phyloP scores from a whole-genome alignment of 805 yeast species.

The Candida maesae region DNA sequence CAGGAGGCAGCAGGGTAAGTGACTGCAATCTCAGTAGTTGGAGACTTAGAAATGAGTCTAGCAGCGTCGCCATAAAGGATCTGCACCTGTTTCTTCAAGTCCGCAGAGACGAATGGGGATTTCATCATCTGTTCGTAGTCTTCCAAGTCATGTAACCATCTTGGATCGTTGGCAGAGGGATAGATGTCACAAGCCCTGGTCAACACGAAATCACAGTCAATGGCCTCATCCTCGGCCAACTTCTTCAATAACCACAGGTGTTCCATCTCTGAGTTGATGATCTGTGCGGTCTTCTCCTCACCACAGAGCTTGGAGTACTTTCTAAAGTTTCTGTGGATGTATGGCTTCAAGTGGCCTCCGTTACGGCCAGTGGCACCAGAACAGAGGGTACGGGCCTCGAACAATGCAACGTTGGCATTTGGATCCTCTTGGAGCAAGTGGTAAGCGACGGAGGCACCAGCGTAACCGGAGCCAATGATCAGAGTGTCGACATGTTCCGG shows the following conservation, averaged over 20 bases:
- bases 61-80: constrained; percentile 35
- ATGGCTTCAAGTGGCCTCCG: constrained; percentile 46
- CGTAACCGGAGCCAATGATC: constrained; percentile 43
- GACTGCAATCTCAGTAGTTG: constrained; percentile 77
- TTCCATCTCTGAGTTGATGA: constrained; percentile 35
- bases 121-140: constrained; percentile 20
- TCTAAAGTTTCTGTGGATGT: constrained; percentile 17
- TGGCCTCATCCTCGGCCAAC: constrained; percentile 30
- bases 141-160: constrained; percentile 14
- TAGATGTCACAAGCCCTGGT: constrained; percentile 34
- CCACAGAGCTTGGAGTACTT: constrained; percentile 12
- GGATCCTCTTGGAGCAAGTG: constrained; percentile 30
- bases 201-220: constrained; percentile 37
- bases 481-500: constrained; percentile 37
- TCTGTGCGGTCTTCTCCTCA: constrained; percentile 31
- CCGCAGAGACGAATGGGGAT: constrained; percentile 30
- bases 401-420: constrained; percentile 25
- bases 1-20: constrained; percentile 43
- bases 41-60: constrained; percentile 57
- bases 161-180: constrained; percentile 24
- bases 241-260: constrained; percentile 33
- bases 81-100: constrained; percentile 31
- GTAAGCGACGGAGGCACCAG: constrained; percentile 40
- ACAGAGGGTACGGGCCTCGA: constrained; percentile 40
- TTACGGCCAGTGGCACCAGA: constrained; percentile 47